Evolutionary conservation across 2,329 filamentous ascomycete genomes (phyloP).

Genomic region (Ophiostoma ips): DNA sequence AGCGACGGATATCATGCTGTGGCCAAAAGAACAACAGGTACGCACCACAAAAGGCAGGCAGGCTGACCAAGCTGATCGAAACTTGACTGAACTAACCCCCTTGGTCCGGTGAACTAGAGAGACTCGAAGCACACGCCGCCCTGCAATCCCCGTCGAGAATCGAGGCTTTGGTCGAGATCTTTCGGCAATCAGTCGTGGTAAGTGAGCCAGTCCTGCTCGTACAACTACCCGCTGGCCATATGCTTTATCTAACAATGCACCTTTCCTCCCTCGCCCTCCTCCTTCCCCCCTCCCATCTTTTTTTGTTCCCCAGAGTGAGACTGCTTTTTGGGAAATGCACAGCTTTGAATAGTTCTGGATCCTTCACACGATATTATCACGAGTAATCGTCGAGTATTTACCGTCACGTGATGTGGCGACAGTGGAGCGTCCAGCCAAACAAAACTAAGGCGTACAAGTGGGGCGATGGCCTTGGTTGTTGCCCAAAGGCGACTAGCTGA

Average conservation of each 20-base stretch:
- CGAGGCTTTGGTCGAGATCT: conserved; percentile 72
- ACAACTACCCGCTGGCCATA: background rate
- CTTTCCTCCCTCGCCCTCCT: too few species aligned
- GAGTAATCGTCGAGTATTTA: background rate
- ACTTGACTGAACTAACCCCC: background rate
- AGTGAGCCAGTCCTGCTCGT: too few species aligned
- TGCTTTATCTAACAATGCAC: background rate
- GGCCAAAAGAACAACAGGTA: conserved; percentile 56
- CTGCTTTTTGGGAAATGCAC: conserved; percentile 60
- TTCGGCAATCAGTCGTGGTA: conserved; percentile 75
- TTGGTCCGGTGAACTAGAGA: conserved; percentile 20
- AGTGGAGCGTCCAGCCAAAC: conserved; percentile 8
- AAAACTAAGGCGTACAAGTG: conserved; percentile 12
- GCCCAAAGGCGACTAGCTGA: conserved; percentile 7
- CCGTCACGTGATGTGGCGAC: conserved; percentile 11
- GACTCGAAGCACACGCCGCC: conserved; percentile 57
- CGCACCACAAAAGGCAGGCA: background rate
- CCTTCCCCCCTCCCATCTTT: too few species aligned
- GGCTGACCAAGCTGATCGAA: too few species aligned
- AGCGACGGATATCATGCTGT: conserved; percentile 65
- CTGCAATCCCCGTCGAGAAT: conserved; percentile 60
- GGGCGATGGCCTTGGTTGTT: background rate
- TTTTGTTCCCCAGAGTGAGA: conserved; percentile 45
- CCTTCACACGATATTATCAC: background rate
- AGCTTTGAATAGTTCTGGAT: conserved; percentile 5